phyloP scores from a whole-genome alignment of 306 rosid species.

The Pyrus bretschneideri region DNA sequence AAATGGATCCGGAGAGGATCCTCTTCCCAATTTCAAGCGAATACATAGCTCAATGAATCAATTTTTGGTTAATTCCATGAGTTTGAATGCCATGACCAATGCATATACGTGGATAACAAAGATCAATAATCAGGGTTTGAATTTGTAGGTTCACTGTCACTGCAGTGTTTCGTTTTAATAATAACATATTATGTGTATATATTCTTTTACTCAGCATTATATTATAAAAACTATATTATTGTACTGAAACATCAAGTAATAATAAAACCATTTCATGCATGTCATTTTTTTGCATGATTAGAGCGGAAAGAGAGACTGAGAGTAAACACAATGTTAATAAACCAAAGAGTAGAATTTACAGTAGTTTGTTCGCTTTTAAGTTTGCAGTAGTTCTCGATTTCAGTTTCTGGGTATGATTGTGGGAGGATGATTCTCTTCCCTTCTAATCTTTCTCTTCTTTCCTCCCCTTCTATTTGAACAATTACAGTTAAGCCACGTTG shows the following conservation, averaged over 20 bases:
- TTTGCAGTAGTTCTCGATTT: not conserved
- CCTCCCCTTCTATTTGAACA: rapidly evolving
- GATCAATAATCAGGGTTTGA: not conserved
- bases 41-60: not conserved
- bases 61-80: not conserved
- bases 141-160: too few species aligned
- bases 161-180: too few species aligned
- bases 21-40: not conserved
- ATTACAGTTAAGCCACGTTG: too few species aligned
- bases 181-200: too few species aligned
- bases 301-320: not conserved
- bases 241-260: rapidly evolving
- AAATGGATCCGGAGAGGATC: too few species aligned
- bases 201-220: too few species aligned
- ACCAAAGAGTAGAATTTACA: not conserved
- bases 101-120: not conserved
- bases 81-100: conserved; percentile 5
- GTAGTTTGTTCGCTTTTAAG: not conserved
- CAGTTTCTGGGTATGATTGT: not conserved
- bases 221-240: too few species aligned
- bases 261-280: too few species aligned
- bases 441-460: too few species aligned
- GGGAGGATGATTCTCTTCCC: too few species aligned
- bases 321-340: not conserved
- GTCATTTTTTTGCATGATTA: not conserved